These are phyloP conservation scores for Chrysosporium keratinophilum DNA, from an alignment of 2,329 filamentous ascomycete genomes.

Conservation along the genomic window DNA sequence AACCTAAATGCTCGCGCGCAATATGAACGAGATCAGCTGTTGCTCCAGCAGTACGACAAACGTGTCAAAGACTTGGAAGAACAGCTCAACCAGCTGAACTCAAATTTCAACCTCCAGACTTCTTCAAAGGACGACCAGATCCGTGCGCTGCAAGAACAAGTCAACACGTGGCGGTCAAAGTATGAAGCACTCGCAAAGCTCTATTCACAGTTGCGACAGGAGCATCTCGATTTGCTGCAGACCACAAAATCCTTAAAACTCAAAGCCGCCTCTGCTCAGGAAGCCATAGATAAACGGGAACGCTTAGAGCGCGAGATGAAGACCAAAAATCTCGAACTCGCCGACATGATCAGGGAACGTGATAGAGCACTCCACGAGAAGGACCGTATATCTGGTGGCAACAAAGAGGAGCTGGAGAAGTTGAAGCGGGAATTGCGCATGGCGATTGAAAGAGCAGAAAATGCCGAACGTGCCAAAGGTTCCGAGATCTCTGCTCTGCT, in stretches of 20 bases:
- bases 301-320: slow-evolving; percentile 96
- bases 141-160: slow-evolving; percentile 81
- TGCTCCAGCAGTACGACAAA: slow-evolving; percentile 93
- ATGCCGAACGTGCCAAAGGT: slow-evolving; percentile 83
- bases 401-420: slow-evolving; percentile 90
- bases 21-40: slow-evolving; percentile 92
- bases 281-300: slow-evolving; percentile 88
- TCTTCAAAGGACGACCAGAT: slow-evolving; percentile 92
- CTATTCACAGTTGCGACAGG: slow-evolving; percentile 88
- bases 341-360: slow-evolving; percentile 95
- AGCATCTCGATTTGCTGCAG: slow-evolving; percentile 87
- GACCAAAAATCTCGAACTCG: slow-evolving; percentile 97
- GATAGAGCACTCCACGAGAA: slow-evolving; percentile 89
- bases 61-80: slow-evolving; percentile 86
- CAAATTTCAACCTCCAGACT: slow-evolving; percentile 74
- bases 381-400: slow-evolving; percentile 72
- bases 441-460: slow-evolving; percentile 83
- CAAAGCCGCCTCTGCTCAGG: slow-evolving; percentile 92
- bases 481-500: slow-evolving; percentile 91
- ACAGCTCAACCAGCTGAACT: slow-evolving; percentile 71
- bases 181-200: slow-evolving; percentile 95
- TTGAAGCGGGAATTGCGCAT: slow-evolving; percentile 85
- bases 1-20: slow-evolving; percentile 89
- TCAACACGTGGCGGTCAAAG: slow-evolving; percentile 95
- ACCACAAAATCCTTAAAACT: slow-evolving; percentile 95